Base-by-base conservation (phyloP, 306 rosid genomes). In the Cicer yamashitae region DNA sequence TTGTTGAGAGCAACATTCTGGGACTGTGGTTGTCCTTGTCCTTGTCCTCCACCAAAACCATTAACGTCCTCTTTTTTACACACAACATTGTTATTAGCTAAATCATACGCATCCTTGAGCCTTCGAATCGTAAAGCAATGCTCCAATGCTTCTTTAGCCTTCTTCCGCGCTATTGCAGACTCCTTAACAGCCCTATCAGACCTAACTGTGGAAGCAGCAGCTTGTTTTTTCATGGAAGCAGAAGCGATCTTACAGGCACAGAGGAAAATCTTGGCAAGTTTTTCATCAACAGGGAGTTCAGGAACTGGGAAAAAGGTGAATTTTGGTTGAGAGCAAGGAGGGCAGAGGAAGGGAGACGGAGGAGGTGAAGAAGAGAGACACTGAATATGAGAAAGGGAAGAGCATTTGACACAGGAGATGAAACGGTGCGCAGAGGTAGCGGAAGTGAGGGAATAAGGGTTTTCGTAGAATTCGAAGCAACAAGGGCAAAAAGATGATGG, bases 221-320 rank as follows among this genome's bases (percentile, higher is more conserved):
- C 68, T 0, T 87, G 82, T 77, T 80, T 91, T n/a, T 65, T 17
- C 82, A 80, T 75, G 8, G 89, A 80, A 0, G 88, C 62, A 0
- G 85, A 48, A 5, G 97, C 87, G 65, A 93, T 70, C 73, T 79
- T 84, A 11, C 91, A 83, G 2, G 98, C 98, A 59, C 98, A 93
- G 73, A 84, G 83, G 58, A 91, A 72, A 3, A 87, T 80, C 2
- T 39, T 39, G 6, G 90, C 82, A 6, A 52, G 82, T n/a, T 71
- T 82, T 39, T 25, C 10, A 65, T 92, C 94, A 9, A 90, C 45
- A 13, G 54, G 34, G 67, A 41, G 10, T 67, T 48, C 46, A 12
- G 84, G 85, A 43, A 83, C 20, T 1, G 84, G 82, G 87, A 93
- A 88, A 83, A 93, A 89, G 61, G 81, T 74, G 82, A 71, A 91